These are phyloP conservation scores for Pholiota molesta DNA, from an alignment of 768 basidiomycete genomes.

Conservation along the genomic window DNA sequence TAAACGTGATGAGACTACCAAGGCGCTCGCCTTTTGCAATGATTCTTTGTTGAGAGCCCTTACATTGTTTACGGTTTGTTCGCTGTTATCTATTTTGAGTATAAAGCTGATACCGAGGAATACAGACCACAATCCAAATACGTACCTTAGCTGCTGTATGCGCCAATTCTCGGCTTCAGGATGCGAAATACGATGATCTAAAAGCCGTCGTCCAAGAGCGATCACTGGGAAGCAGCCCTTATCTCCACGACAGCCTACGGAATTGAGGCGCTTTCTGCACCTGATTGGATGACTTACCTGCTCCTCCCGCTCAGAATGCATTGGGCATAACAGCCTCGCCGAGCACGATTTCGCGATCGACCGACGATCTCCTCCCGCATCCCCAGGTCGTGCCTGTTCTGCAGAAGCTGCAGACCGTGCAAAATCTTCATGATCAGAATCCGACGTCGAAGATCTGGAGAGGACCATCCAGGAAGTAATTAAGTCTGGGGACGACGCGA, in stretches of 20 bases:
- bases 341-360: conserved; percentile 18
- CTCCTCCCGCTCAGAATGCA: conserved; percentile 17
- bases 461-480: conserved; percentile 57
- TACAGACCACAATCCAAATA: conserved; percentile 27
- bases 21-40: conserved; percentile 50
- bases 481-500: conserved; percentile 54
- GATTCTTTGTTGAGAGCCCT: conserved; percentile 56
- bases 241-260: not conserved
- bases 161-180: conserved; percentile 20
- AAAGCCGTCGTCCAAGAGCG: conserved; percentile 14
- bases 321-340: conserved; percentile 18
- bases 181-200: conserved; percentile 20
- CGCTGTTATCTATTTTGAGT: not conserved
- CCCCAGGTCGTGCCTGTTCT: conserved; percentile 27
- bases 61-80: conserved; percentile 29
- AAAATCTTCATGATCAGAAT: conserved; percentile 42
- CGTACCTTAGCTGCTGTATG: conserved; percentile 29
- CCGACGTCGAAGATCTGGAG: conserved; percentile 58
- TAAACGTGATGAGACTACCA: conserved; percentile 59
- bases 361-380: conserved; percentile 17
- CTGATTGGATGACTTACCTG: conserved; percentile 21
- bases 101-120: not conserved
- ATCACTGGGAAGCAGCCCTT: not conserved
- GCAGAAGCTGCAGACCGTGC: conserved; percentile 25
- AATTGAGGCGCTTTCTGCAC: conserved; percentile 22